These are phyloP conservation scores for Prunus mira DNA, from an alignment of 306 rosid species.

Conservation along the genomic window DNA sequence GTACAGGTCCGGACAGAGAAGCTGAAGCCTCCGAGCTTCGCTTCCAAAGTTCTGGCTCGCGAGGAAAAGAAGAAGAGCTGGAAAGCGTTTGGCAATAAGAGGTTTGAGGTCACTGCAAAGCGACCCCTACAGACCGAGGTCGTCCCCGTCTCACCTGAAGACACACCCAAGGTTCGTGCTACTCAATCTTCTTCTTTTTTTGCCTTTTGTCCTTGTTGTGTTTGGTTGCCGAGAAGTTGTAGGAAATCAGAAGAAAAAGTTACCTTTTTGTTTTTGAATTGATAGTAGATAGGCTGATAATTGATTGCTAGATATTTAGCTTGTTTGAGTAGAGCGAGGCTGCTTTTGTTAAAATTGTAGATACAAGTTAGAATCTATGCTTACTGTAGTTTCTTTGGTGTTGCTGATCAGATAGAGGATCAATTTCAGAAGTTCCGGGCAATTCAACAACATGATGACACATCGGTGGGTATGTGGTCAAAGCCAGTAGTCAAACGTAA, in stretches of 20 bases:
- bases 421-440: constrained; percentile 53
- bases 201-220: background rate
- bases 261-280: background rate
- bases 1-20: constrained; percentile 30
- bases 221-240: constrained; percentile 13
- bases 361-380: background rate
- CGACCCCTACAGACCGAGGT: constrained; percentile 56
- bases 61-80: constrained; percentile 2
- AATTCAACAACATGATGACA: constrained; percentile 49
- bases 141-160: constrained; percentile 77
- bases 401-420: constrained; percentile 47
- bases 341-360: background rate
- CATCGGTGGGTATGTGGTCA: constrained; percentile 74
- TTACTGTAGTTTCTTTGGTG: background rate
- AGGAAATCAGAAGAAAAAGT: background rate
- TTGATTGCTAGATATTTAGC: background rate
- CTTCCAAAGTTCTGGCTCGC: constrained; percentile 27
- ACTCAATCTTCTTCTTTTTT: background rate
- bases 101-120: constrained; percentile 43
- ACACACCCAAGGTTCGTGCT: constrained; percentile 54
- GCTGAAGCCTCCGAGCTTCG: constrained; percentile 46
- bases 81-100: constrained; percentile 12
- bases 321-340: background rate
- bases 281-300: background rate
- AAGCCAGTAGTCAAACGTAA: constrained; percentile 79